Percentiles rank a stretch among this genome's conserved stretches.
These are phyloP conservation scores for Cenchrus americanus DNA, from an alignment of 176 grass and related monocot species.

Conservation along the genomic window DNA sequence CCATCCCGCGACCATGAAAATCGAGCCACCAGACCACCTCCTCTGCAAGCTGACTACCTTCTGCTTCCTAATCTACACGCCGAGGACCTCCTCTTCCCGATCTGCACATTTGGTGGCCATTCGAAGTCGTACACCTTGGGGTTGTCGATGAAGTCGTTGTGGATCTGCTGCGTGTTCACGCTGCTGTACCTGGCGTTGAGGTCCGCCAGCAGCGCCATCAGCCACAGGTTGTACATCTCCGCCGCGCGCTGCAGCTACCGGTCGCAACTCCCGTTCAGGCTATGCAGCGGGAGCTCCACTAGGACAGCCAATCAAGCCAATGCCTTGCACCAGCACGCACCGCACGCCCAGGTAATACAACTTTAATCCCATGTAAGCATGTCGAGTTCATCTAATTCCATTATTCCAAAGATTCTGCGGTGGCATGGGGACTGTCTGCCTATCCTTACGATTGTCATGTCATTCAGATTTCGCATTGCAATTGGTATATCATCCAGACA, in stretches of 20 bases:
- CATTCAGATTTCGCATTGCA: too few species aligned
- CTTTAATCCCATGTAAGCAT: too few species aligned
- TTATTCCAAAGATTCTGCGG: too few species aligned
- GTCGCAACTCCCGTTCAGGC: slow-evolving; percentile 69
- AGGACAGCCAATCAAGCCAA: slow-evolving; percentile 81
- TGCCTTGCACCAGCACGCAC: slow-evolving; percentile 74
- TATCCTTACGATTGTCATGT: too few species aligned
- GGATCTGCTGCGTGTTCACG: slow-evolving; percentile 59
- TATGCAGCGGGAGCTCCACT: slow-evolving; percentile 75
- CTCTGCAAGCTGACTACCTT: too few species aligned
- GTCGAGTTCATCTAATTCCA: too few species aligned
- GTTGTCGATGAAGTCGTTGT: slow-evolving; percentile 75
- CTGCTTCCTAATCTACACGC: too few species aligned
- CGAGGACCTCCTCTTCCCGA: too few species aligned
- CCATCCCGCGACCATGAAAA: too few species aligned
- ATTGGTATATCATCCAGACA: too few species aligned
- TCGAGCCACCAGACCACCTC: too few species aligned
- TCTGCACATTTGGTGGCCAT: slow-evolving; percentile 59
- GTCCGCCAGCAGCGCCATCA: slow-evolving; percentile 32
- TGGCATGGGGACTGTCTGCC: too few species aligned
- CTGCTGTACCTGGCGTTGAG: slow-evolving; percentile 56
- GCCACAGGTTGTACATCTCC: slow-evolving; percentile 73
- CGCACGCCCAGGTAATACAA: slow-evolving; percentile 59
- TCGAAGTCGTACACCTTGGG: slow-evolving; percentile 55
- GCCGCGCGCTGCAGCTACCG: slow-evolving; percentile 70